Base-by-base conservation (phyloP, 2,329 filamentous ascomycete genomes). In the Colletotrichum ledebouriae region DNA sequence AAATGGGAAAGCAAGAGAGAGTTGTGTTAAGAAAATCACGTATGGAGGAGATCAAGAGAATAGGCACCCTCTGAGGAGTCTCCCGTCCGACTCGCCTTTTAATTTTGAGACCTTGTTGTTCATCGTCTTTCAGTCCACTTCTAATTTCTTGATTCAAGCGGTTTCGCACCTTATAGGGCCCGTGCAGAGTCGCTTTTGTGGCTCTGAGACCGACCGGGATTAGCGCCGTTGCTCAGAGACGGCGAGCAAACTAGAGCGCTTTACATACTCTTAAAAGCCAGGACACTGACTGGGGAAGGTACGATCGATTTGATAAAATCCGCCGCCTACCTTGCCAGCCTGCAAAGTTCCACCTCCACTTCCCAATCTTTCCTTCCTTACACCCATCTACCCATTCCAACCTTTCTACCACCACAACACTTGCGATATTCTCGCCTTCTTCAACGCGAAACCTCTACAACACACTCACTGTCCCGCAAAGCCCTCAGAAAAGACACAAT, bases 401-500 rank as follows among this genome's bases (percentile, higher is more conserved):
- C 37, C 39, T 53, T 63, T 41, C 49, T 10, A 52, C 25, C 52
- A 53, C 37, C 46, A 53, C 39, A 50, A 59, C 7, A 63, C 29
- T 50, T 50, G 29, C 41, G 25, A 41, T 53, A 41, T 37, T 41
- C n/a, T 62, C 55, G 53, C 29, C 50, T 46, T 47, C 9, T 25
- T n/a, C 59, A 11, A 44, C 25, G 47, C 59, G 39, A 13, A 29
- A 34, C 3, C 17, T 60, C n/a, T n/a, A 17, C 15, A n/a, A 25
- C 5, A n/a, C 25, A 58, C 11, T 50, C 63, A 74, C 67, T 74
- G 62, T 73, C 13, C 33, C 2, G 6, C n/a, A 49, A 25, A 25
- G 6, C 13, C 34, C 17, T 17, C 39, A n/a, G 11, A 20, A 29
- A 37, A 63, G 71, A 73, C 76, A 78, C 73, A 76, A 86, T 88